These are phyloP conservation scores for Allantophomopsis lycopodina DNA, from an alignment of 2,329 filamentous ascomycete genomes.

Conservation along the genomic window DNA sequence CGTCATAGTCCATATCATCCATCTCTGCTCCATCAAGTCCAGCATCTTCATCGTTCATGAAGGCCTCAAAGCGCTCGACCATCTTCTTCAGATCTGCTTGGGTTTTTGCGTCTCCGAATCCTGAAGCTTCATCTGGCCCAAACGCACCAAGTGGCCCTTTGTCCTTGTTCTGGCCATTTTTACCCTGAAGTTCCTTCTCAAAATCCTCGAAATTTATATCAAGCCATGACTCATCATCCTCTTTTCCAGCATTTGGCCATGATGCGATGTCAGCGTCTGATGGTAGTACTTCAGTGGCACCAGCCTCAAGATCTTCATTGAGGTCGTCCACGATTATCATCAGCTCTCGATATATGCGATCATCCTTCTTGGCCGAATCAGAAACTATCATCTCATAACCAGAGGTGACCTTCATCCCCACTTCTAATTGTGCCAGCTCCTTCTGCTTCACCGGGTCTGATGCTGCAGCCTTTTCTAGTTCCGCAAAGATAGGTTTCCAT, in stretches of 20 bases:
- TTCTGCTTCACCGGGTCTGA: conserved; percentile 12
- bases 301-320: conserved; percentile 49
- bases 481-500: conserved; percentile 27
- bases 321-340: conserved; percentile 65
- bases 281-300: conserved; percentile 37
- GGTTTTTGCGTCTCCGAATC: conserved; percentile 51
- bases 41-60: conserved; percentile 74
- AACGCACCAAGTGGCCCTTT: conserved; percentile 8
- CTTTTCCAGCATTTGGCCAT: conserved; percentile 49
- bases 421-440: conserved; percentile 30
- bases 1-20: conserved; percentile 51
- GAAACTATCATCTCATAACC: conserved; percentile 80
- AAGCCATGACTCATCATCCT: conserved; percentile 84
- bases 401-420: conserved; percentile 81
- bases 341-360: conserved; percentile 59
- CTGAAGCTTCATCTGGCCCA: conserved; percentile 18
- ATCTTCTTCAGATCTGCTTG: conserved; percentile 78
- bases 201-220: conserved; percentile 87
- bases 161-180: conserved; percentile 23
- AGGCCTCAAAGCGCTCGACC: conserved; percentile 84
- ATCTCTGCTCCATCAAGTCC: conserved; percentile 67
- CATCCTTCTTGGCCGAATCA: conserved; percentile 54
- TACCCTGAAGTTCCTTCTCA: conserved; percentile 59
- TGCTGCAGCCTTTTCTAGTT: conserved; percentile 13
- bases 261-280: conserved; percentile 54